Base-by-base conservation (phyloP, 2,329 filamentous ascomycete genomes). In the Pezicula radicicola region DNA sequence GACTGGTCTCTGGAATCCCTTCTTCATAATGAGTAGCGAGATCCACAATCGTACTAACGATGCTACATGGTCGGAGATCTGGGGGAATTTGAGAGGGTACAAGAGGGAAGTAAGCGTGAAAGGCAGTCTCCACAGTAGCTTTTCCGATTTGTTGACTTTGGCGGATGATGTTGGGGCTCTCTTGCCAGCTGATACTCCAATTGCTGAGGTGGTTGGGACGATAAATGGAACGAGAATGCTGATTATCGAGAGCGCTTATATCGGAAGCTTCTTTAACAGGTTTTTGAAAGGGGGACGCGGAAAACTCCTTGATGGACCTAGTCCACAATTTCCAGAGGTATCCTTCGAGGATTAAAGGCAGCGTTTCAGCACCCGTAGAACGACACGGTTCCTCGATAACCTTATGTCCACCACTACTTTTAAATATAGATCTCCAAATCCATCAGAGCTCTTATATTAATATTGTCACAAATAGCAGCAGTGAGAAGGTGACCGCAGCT, bases 21-120 rank as follows among this genome's bases (percentile, higher is more conserved):
- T 72, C 46, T 39, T 72, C 36, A 47, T 66, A 2, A 60, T 69
- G 35, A 67, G 63, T 3, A 59, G 65, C 18, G 58, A 58, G 16
- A 60, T 57, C 3, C 59, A 66, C 30, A 68, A 66, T n/a, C 40
- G 44, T 6, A 53, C 51, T 1, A 48, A 45, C 3, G 59, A 63
- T 42, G 16, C 37, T 0, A 50, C 52, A 1, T 64, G 59, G 59
- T 44, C 16, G 25, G 27, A 28, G 6, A 48, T 56, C n/a, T 62
- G 55, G 53, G 21, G 41, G 5, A 46, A 52, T n/a, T 43, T 56
- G 9, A 46, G 47, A 16, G 58, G 58, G 2, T 65, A 53, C 49
- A 60, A 60, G 44, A 49, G 51, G 19, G 60, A 63, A 28, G 19
- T 64, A 10, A 46, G 46, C 13, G 30, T 65, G 2, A 15, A 33